These are phyloP conservation scores for Phlegmacium glaucopus DNA, from an alignment of 768 basidiomycete species.

Conservation along the genomic window DNA sequence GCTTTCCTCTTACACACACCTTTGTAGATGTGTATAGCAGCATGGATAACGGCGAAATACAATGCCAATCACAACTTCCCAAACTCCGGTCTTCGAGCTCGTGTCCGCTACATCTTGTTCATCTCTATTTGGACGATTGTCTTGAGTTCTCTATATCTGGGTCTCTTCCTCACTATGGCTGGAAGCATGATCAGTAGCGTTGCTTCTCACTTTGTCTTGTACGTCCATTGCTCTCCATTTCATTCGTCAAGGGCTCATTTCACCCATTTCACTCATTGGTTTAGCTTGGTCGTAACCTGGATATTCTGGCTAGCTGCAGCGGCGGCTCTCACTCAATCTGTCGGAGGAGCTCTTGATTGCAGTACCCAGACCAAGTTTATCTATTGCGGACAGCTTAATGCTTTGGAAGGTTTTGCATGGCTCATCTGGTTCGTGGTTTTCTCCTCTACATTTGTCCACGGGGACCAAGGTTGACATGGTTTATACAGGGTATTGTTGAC, in stretches of 20 bases:
- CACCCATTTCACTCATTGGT: not conserved
- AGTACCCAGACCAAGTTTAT: slow-evolving; percentile 40
- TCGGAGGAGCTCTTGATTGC: slow-evolving; percentile 75
- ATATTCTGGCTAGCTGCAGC: slow-evolving; percentile 76
- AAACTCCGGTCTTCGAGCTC: slow-evolving; percentile 48
- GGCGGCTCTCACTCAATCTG: slow-evolving; percentile 59
- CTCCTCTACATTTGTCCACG: not conserved
- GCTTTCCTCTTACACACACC: not conserved
- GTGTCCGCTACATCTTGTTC: slow-evolving; percentile 68
- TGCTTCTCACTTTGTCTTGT: slow-evolving; percentile 63
- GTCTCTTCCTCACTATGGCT: slow-evolving; percentile 51
- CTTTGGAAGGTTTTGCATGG: slow-evolving; percentile 75
- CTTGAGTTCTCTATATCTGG: slow-evolving; percentile 46
- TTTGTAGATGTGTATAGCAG: slow-evolving; percentile 60
- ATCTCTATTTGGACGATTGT: slow-evolving; percentile 69
- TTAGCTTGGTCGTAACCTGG: slow-evolving; percentile 70
- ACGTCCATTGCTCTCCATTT: slow-evolving; percentile 24
- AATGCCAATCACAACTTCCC: slow-evolving; percentile 52
- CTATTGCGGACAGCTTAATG: slow-evolving; percentile 78
- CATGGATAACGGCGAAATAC: slow-evolving; percentile 67
- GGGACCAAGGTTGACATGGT: not conserved
- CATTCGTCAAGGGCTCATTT: not conserved
- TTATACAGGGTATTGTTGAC: slow-evolving; percentile 59
- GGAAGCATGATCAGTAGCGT: slow-evolving; percentile 57
- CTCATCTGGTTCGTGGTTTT: slow-evolving; percentile 53